Conservation (phyloP, 129 eudicot species). For the Ambrosia trifida region DNA sequence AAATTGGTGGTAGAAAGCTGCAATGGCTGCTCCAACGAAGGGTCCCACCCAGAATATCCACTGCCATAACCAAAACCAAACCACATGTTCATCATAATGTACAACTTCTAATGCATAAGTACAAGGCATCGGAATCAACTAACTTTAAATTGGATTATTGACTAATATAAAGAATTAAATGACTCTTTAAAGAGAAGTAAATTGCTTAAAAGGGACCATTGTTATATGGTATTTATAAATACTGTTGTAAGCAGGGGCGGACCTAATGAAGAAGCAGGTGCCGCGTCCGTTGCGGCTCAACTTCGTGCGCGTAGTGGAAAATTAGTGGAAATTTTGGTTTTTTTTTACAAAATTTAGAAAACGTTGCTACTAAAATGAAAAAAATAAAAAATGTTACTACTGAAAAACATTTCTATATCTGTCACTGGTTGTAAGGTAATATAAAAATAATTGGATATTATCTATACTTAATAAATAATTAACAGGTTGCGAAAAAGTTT, state of each 20-base stretch:
- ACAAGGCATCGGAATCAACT: neutral
- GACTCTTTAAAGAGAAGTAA: neutral
- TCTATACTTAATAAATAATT: too few species aligned
- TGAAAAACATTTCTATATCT: too few species aligned
- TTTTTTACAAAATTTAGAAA: too few species aligned
- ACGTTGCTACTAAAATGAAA: too few species aligned
- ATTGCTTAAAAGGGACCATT: neutral
- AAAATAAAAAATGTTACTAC: too few species aligned
- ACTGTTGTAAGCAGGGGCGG: too few species aligned
- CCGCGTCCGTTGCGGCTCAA: too few species aligned
- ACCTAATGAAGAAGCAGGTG: too few species aligned
- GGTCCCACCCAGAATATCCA: conserved; percentile 96
- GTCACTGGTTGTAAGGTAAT: neutral
- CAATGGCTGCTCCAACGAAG: conserved; percentile 77
- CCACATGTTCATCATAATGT: conserved; percentile 1
- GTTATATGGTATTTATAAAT: neutral
- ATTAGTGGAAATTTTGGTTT: too few species aligned
- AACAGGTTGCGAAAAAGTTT: too few species aligned
- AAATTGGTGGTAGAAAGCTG: conserved; percentile 90
- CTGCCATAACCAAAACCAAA: conserved; percentile 34
- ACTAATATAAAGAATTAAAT: neutral
- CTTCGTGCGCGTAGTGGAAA: too few species aligned
- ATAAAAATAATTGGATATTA: too few species aligned
- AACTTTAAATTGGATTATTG: neutral
- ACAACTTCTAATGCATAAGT: conserved; percentile 4